These are phyloP conservation scores for Exophiala oligosperma DNA, from an alignment of 2,329 filamentous ascomycete species.

Conservation along the genomic window DNA sequence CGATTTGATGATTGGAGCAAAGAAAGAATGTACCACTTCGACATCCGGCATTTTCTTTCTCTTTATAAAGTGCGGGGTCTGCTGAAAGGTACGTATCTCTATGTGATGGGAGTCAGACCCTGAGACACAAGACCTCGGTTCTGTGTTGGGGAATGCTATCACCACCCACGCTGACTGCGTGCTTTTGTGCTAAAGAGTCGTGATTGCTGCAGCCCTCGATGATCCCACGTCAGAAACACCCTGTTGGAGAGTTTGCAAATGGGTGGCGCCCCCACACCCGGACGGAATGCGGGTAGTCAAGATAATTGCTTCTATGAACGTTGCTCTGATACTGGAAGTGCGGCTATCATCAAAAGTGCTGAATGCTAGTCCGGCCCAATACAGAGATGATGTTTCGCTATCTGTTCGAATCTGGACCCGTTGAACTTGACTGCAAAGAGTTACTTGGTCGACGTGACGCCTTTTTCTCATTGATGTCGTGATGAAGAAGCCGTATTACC, in stretches of 20 bases:
- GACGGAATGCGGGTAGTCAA: no score
- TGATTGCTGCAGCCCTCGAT: not conserved
- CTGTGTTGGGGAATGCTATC: not conserved
- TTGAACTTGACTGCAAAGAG: not conserved
- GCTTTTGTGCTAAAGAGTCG: conserved; percentile 9
- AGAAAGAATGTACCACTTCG: no score
- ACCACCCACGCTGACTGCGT: conserved; percentile 1
- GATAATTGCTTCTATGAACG: not conserved
- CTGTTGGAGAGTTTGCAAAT: not conserved
- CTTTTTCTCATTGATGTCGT: not conserved
- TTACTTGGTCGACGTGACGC: not conserved
- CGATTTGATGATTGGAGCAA: no score
- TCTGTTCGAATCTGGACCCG: not conserved
- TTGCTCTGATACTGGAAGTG: no score
- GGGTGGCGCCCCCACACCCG: no score
- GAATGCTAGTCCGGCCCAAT: not conserved
- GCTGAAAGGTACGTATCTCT: no score
- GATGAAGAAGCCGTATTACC: not conserved
- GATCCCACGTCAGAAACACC: not conserved
- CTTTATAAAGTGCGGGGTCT: not conserved
- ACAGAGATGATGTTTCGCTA: not conserved
- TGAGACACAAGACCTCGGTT: no score
- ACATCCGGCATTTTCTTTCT: not conserved
- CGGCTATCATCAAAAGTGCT: no score
- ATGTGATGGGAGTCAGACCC: no score